Percentiles rank a stretch among this genome's conserved stretches.
phyloP scores from a whole-genome alignment of 352 stramenopile genomes.

The Halophytophthora batemanensis region DNA sequence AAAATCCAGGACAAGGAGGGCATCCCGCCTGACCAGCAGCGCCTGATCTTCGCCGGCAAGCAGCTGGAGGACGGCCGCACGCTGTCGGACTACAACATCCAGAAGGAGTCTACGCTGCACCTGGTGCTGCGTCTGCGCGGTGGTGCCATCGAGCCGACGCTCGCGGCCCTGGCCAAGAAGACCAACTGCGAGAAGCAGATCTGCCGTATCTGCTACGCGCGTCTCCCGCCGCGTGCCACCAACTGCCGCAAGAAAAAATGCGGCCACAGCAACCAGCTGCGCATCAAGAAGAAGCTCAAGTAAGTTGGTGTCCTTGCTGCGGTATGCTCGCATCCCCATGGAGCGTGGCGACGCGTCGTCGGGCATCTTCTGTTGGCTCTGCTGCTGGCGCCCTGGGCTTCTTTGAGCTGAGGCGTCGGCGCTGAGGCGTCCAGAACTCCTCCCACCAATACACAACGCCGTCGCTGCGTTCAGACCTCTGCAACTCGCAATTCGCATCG shows the following conservation, averaged over 20 bases:
- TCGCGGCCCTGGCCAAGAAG: slow-evolving; percentile 98
- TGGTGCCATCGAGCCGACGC: slow-evolving; percentile 95
- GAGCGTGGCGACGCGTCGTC: slow-evolving; percentile 8
- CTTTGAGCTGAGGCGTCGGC: slow-evolving; percentile 9
- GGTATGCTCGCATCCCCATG: slow-evolving; percentile 6
- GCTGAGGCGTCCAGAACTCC: no score
- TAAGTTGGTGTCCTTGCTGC: slow-evolving; percentile 59
- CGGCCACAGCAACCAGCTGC: slow-evolving; percentile 99
- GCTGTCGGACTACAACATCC: slow-evolving; percentile 94
- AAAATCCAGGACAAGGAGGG: slow-evolving; percentile 99
- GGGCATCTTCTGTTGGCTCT: slow-evolving; percentile 6
- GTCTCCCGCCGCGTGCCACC: slow-evolving; percentile 97
- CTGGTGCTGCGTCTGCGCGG: slow-evolving; percentile 94
- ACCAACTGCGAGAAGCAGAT: slow-evolving; percentile 99
- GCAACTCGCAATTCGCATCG: slow-evolving; percentile 5
- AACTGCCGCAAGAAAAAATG: slow-evolving; percentile 99
- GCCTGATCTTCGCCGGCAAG: slow-evolving; percentile 99
- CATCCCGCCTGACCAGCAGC: slow-evolving; percentile 99
- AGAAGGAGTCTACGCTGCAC: slow-evolving; percentile 97
- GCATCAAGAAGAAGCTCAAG: slow-evolving; percentile 99
- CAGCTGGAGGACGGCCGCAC: slow-evolving; percentile 97
- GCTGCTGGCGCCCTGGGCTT: slow-evolving; percentile 1
- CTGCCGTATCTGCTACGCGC: slow-evolving; percentile 99
- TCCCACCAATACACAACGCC: slow-evolving; percentile 26
- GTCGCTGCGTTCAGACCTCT: slow-evolving; percentile 29